Evolutionary conservation across 2,329 filamentous ascomycete genomes (phyloP).

Genomic region (Sclerotinia nivalis): DNA sequence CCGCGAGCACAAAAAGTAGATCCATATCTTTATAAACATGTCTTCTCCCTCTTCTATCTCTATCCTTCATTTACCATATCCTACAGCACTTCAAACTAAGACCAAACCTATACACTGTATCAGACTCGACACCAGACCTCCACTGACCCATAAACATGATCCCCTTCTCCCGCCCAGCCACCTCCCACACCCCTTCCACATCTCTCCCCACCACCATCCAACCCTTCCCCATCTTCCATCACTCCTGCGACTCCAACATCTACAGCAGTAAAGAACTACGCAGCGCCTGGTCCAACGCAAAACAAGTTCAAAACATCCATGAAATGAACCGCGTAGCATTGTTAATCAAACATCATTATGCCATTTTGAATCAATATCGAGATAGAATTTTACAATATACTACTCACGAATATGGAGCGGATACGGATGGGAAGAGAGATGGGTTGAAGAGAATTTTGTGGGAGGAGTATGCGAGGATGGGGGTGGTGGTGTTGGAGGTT

Average conservation of each 20-base stretch:
- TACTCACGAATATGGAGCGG: background rate
- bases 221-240: background rate
- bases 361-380: background rate
- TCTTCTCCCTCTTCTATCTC: background rate
- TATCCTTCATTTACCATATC: background rate
- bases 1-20: background rate
- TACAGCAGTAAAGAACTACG: background rate
- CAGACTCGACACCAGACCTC: too few relatives aligned
- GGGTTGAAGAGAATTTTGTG: background rate
- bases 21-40: background rate
- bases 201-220: background rate
- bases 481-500: background rate
- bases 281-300: background rate
- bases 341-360: background rate
- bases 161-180: background rate
- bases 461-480: background rate
- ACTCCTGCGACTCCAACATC: background rate
- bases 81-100: background rate
- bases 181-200: too few relatives aligned
- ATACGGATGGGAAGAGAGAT: background rate
- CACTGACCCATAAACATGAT: background rate
- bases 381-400: background rate
- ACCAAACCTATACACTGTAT: background rate
- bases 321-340: background rate
- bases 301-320: background rate